These are phyloP conservation scores for Penicillium sp. DNA, from an alignment of 2,329 filamentous ascomycete genomes.

Conservation along the genomic window DNA sequence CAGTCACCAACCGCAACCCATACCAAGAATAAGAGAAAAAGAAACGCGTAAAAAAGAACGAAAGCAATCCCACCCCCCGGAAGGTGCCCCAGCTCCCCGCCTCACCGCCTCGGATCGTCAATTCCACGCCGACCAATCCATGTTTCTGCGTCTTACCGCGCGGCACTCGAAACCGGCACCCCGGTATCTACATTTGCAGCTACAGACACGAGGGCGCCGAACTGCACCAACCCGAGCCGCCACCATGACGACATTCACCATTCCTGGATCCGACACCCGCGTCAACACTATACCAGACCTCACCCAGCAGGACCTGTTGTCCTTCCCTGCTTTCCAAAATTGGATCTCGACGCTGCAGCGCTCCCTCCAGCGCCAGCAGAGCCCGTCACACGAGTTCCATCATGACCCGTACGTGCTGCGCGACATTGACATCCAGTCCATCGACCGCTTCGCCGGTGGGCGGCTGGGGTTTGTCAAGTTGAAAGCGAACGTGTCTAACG, in stretches of 20 bases:
- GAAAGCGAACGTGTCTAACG: constrained; percentile 53
- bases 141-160: neutral
- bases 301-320: constrained; percentile 44
- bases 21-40: no score
- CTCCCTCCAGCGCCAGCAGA: constrained; percentile 49
- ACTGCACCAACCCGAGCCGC: constrained; percentile 6
- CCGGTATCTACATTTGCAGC: neutral
- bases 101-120: no score
- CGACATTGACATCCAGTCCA: constrained; percentile 53
- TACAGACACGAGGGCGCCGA: neutral
- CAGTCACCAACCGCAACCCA: no score
- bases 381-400: constrained; percentile 51
- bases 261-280: constrained; percentile 35
- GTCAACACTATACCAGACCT: constrained; percentile 48
- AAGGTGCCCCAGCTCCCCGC: no score
- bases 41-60: no score
- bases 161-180: constrained; percentile 2
- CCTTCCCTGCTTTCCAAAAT: constrained; percentile 54
- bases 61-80: no score
- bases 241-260: constrained; percentile 45
- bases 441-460: constrained; percentile 52
- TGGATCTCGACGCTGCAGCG: constrained; percentile 53
- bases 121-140: no score
- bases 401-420: constrained; percentile 51
- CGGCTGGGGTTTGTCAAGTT: constrained; percentile 58